Evolutionary conservation across 331 rosid genomes (phyloP), one percentile per base, ranked within the genome.

Genomic region (Saraca asoca): DNA sequence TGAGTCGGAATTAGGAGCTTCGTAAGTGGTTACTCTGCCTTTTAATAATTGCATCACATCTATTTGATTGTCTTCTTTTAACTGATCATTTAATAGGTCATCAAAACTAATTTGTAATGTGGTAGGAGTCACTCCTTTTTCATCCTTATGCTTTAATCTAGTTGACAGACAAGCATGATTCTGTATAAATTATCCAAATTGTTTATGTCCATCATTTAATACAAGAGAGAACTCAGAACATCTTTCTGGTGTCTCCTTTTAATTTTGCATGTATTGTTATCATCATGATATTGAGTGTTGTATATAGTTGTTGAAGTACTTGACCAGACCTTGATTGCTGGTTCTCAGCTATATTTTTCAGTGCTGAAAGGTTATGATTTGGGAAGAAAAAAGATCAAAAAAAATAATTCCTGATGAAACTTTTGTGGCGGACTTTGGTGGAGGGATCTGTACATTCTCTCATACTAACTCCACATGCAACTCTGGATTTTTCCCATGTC

Each of bases 1-100:
- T 75, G 99, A 94, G 5, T 44, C 89, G 0, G 58, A 76, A 58
- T 56, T 68, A 35, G 80, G 33, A 68, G 58, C 92, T 48, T 49
- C 73, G 97, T 94, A 85, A 75, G 95, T 73, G 29, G 24, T 70
- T n/a, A 12, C 64, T 78, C 49, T 63, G 54, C 49, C 67, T 62
- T 65, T 58, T 64, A 14, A 17, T 46, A 19, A 29, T 20, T 34
- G 63, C 63, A 45, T 55, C 58, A 34, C 39, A 43, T 62, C 44
- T 65, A 5, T 61, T 71, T 50, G 49, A 33, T 59, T 42, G 44
- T 33, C 24, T 53, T 19, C 13, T 54, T 64, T 57, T 57, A 34
- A 39, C 48, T 14, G 53, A 44, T 64, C 42, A 33, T 2, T 31
- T 54, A 44, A n/a, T 41, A 16, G 41, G 49, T 42, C 66, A 49